A percentile compares a stretch with the other conserved stretches of the same genome.
Conservation (phyloP, 371 early-diverging fungal species). For the Mortierella sp. region DNA sequence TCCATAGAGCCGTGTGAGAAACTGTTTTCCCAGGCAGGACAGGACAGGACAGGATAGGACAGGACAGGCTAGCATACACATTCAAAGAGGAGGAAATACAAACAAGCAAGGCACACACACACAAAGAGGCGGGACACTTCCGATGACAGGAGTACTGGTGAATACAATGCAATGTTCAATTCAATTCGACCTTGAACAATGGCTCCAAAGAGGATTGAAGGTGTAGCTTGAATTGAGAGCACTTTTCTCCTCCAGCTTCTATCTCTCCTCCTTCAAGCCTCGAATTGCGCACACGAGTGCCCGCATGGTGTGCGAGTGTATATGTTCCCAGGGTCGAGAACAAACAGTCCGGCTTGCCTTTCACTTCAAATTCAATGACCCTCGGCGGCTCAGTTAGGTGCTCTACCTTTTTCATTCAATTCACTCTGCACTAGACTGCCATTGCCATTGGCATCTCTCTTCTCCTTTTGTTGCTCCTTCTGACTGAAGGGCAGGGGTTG, state of each 20-base stretch:
- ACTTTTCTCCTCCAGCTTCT: neutral
- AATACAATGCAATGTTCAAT: neutral
- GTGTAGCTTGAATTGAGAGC: neutral
- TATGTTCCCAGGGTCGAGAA: neutral
- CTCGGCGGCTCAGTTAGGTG: neutral
- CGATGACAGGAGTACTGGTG: neutral
- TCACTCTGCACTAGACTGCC: neutral
- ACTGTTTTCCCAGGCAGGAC: neutral
- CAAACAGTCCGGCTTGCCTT: neutral
- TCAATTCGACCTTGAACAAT: neutral
- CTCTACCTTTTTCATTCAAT: neutral
- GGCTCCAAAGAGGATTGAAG: neutral
- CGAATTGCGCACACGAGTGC: conserved; percentile 11
- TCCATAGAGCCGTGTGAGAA: neutral
- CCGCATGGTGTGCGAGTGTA: conserved; percentile 4
- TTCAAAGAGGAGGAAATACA: no score
- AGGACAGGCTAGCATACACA: neutral
- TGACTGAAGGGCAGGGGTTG: no score
- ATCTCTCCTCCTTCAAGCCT: neutral
- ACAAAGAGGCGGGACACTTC: no score
- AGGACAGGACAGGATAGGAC: neutral
- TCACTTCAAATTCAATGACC: neutral
- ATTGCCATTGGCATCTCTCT: no score
- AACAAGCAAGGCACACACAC: neutral
- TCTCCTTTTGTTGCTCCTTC: no score